These are phyloP conservation scores for Urochloa ruziziensis DNA, from an alignment of 176 grass and related monocot genomes.

Conservation along the genomic window DNA sequence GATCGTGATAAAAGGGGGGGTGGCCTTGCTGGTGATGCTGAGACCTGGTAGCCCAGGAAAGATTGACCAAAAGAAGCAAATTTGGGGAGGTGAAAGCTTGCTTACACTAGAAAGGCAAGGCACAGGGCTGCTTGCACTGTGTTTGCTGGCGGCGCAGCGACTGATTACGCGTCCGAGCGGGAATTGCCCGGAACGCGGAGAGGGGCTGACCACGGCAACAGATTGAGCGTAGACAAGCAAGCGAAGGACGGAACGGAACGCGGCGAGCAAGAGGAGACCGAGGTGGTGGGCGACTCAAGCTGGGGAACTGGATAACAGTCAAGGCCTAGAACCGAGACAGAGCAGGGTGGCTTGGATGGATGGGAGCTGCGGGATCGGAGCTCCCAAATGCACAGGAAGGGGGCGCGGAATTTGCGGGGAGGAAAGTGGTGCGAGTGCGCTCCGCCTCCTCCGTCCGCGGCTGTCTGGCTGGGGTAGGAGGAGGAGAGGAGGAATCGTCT, in stretches of 20 bases:
- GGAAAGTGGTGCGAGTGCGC: not conserved
- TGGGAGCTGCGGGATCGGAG: not conserved
- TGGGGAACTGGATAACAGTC: conserved; percentile 26
- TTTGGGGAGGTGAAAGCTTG: not conserved
- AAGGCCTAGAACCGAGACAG: not conserved
- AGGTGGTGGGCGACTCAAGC: not conserved
- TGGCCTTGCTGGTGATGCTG: conserved; percentile 3
- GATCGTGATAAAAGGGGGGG: not conserved
- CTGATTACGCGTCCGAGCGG: not conserved
- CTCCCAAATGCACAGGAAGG: not conserved
- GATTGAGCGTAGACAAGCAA: not conserved
- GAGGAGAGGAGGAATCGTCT: conserved; percentile 11
- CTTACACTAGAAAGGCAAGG: not conserved
- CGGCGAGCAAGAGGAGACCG: not conserved
- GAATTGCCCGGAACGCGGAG: not conserved
- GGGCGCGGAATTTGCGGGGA: not conserved
- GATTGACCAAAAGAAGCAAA: conserved; percentile 8
- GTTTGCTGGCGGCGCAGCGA: not conserved
- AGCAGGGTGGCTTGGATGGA: not conserved
- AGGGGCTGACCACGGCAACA: not conserved
- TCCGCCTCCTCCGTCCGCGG: not conserved
- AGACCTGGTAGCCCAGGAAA: not conserved
- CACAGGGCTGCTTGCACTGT: not conserved
- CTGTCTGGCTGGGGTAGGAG: no score
- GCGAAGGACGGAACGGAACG: not conserved